Base-by-base conservation (phyloP, 768 basidiomycete genomes). In the Coprinopsis strossmayeri region DNA sequence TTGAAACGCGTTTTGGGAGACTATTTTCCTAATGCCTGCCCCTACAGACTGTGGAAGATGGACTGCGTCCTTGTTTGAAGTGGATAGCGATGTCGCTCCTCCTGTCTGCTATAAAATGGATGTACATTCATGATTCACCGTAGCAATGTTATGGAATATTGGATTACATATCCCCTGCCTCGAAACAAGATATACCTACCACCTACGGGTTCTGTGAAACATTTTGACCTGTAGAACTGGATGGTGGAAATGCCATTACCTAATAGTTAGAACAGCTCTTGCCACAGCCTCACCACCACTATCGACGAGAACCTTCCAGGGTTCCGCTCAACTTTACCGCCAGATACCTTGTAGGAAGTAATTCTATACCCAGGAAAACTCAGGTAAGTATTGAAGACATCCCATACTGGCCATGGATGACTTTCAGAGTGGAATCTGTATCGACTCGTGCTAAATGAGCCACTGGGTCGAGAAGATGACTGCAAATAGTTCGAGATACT, bases 371-470 rank as follows among this genome's bases (percentile, higher is more conserved):
- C n/a, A n/a, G n/a, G n/a, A n/a, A n/a, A n/a, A n/a, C n/a, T n/a
- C n/a, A n/a, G n/a, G n/a, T n/a, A n/a, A n/a, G n/a, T n/a, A n/a
- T n/a, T n/a, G 1, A 13, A 12, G n/a, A 13, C 18, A 15, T 24
- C n/a, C n/a, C 32, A 45, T 7, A 21, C 34, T 23, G 48, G 59
- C 59, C 63, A 26, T 63, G 64, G 89, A 91, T 91, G 87, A 91
- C 79, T 51, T 42, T 86, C 83, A 87, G 89, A 91, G 89, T 91
- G 89, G 89, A 88, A 82, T 70, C 89, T 84, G 68, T 64, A 85
- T 78, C 70, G 74, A 90, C 79, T 85, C 74, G 67, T 65, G 55
- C 63, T 58, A 46, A 52, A 55, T 48, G 49, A 48, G 55, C 45
- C 53, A 71, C 34, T 67, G 84, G 85, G 82, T 86, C 69, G 77